phyloP scores from a whole-genome alignment of 768 basidiomycete species.

The Hydnomerulius pinastri region DNA sequence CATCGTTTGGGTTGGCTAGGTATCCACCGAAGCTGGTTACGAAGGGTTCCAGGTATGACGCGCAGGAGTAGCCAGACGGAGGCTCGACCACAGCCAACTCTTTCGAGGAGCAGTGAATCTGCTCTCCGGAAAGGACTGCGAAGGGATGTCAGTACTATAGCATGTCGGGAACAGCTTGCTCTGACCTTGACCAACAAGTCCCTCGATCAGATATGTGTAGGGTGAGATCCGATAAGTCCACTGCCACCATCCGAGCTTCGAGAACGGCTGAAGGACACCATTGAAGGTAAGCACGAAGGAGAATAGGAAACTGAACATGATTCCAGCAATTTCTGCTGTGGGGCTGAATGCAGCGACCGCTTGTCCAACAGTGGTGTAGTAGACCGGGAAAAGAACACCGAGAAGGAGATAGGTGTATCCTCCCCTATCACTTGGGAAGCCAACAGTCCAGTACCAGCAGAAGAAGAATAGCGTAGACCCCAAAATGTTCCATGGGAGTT shows the following conservation, averaged over 20 bases:
- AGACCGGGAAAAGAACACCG: constrained; percentile 55
- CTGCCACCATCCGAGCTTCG: constrained; percentile 64
- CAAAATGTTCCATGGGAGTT: constrained; percentile 63
- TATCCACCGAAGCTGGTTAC: constrained; percentile 48
- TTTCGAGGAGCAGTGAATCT: constrained; percentile 54
- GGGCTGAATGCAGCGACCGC: constrained; percentile 64
- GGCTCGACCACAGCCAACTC: constrained; percentile 62
- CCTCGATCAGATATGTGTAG: constrained; percentile 59
- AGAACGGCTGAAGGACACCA: constrained; percentile 67
- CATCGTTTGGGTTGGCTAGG: constrained; percentile 41
- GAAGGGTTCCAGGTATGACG: constrained; percentile 44
- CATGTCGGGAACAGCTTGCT: too few species aligned
- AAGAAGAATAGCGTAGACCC: constrained; percentile 61
- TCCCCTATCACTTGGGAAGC: constrained; percentile 52
- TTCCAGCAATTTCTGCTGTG: constrained; percentile 57
- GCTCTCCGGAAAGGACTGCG: constrained; percentile 51
- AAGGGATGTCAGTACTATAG: neutral
- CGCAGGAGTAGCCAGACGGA: constrained; percentile 49
- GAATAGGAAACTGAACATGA: constrained; percentile 60
- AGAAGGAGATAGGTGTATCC: constrained; percentile 63
- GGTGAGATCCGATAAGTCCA: constrained; percentile 69
- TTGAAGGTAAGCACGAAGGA: constrained; percentile 68
- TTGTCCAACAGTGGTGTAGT: constrained; percentile 63
- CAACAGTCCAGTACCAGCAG: constrained; percentile 74
- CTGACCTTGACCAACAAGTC: constrained; percentile 48